These are phyloP conservation scores for Cladosporium oxysporum DNA, from an alignment of 2,329 filamentous ascomycete genomes.

Conservation along the genomic window DNA sequence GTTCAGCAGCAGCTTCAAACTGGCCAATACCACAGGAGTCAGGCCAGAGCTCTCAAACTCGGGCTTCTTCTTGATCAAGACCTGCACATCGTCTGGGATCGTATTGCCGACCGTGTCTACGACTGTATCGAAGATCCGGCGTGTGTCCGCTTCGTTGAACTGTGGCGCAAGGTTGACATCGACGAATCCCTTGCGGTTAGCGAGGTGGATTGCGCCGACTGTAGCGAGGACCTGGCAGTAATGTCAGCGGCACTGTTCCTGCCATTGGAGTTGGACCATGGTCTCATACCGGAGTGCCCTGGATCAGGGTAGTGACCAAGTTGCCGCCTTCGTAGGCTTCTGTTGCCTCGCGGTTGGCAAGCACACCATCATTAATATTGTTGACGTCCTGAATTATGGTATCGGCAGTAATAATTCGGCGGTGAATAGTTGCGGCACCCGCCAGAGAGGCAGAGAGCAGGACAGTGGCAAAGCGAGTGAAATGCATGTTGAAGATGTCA, in stretches of 20 bases:
- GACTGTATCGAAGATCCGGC: slow-evolving; percentile 29
- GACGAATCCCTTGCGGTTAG: slow-evolving; percentile 30
- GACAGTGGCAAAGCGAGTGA: slow-evolving; percentile 7
- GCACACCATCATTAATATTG: slow-evolving; percentile 25
- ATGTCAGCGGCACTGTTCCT: not conserved
- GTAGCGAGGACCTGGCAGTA: slow-evolving; percentile 20
- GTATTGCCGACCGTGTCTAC: slow-evolving; percentile 30
- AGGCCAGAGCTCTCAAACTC: slow-evolving; percentile 30
- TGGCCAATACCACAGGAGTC: slow-evolving; percentile 28
- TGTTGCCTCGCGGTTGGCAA: slow-evolving; percentile 21
- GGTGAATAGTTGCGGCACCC: slow-evolving; percentile 11
- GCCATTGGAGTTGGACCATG: not conserved
- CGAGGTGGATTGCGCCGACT: slow-evolving; percentile 27
- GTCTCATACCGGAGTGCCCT: slow-evolving; percentile 23
- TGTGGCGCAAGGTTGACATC: slow-evolving; percentile 26
- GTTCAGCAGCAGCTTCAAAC: slow-evolving; percentile 29
- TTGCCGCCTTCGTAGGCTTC: slow-evolving; percentile 30
- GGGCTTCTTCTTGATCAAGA: slow-evolving; percentile 30
- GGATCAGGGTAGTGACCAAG: slow-evolving; percentile 18
- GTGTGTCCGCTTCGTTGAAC: slow-evolving; percentile 30
- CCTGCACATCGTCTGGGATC: slow-evolving; percentile 26
- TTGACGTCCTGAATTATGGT: slow-evolving; percentile 38
- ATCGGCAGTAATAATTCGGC: slow-evolving; percentile 27
- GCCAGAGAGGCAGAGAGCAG: slow-evolving; percentile 17
- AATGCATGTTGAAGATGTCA: slow-evolving; percentile 15